Percentiles rank a stretch among this genome's conserved stretches.
Conservation (phyloP, 768 basidiomycete genomes). For the Mycena venus region DNA sequence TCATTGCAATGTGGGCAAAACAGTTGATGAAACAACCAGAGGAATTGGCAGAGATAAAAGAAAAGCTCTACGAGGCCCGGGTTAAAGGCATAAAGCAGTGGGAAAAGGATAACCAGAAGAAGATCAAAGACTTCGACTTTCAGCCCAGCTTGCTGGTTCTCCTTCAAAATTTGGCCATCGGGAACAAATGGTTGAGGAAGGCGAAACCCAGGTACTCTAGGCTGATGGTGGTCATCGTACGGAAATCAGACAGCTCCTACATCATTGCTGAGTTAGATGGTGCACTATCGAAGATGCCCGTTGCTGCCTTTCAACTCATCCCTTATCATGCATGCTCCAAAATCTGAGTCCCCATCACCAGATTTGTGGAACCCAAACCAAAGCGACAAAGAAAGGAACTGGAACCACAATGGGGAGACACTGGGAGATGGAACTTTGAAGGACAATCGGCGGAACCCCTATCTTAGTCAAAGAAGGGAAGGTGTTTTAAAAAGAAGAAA, state of each 20-base stretch:
- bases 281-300: not conserved
- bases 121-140: too few relatives aligned
- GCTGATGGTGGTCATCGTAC: conserved; percentile 40
- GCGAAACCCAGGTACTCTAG: conserved; percentile 43
- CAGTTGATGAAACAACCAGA: too few relatives aligned
- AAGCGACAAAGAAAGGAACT: not conserved
- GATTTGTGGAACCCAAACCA: not conserved
- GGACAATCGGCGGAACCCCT: too few relatives aligned
- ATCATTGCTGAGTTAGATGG: conserved; percentile 32
- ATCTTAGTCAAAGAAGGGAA: too few relatives aligned
- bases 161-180: conserved; percentile 38
- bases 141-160: conserved; percentile 37
- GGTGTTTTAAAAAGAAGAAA: too few relatives aligned
- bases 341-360: not conserved
- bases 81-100: too few relatives aligned
- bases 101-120: too few relatives aligned
- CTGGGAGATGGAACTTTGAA: too few relatives aligned
- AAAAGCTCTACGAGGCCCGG: too few relatives aligned
- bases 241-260: too few relatives aligned
- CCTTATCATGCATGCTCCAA: not conserved
- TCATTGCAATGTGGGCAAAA: not conserved
- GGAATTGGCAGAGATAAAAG: too few relatives aligned
- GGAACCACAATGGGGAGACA: not conserved
- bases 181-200: conserved; percentile 38
- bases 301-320: not conserved